phyloP scores from a whole-genome alignment of 495 filamentous ascomycete genomes.

The Penicillium ucsense region DNA sequence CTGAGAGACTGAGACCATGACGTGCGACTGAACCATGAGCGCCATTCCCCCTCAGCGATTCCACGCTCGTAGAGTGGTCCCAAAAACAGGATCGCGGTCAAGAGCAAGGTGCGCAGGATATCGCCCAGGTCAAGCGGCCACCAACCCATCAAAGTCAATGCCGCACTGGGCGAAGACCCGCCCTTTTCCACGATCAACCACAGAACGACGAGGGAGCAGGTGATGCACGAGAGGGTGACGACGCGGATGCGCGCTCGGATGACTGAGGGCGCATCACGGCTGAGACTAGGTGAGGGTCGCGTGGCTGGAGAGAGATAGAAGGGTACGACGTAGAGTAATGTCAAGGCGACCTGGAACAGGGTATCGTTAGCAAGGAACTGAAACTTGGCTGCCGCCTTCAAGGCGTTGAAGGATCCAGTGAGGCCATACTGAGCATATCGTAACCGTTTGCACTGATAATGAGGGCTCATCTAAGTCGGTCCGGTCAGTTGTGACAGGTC shows the following conservation, averaged over 20 bases:
- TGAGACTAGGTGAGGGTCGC: slow-evolving; percentile 69
- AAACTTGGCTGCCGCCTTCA: no score
- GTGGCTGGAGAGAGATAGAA: slow-evolving; percentile 78
- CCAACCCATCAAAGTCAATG: slow-evolving; percentile 59
- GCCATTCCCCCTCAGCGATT: slow-evolving; percentile 62
- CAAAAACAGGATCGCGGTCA: slow-evolving; percentile 72
- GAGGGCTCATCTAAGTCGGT: slow-evolving; percentile 32
- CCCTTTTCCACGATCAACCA: slow-evolving; percentile 45
- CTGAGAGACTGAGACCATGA: slow-evolving; percentile 38
- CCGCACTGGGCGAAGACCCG: slow-evolving; percentile 35
- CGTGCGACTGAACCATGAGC: slow-evolving; percentile 44
- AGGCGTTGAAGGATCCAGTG: no score
- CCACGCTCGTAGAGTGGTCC: slow-evolving; percentile 76
- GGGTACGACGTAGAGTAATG: slow-evolving; percentile 77
- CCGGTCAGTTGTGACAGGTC: slow-evolving; percentile 8
- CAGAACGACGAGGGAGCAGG: slow-evolving; percentile 50
- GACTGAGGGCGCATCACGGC: slow-evolving; percentile 80
- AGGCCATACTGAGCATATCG: slow-evolving; percentile 38
- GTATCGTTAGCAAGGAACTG: background rate
- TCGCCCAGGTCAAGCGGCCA: slow-evolving; percentile 62
- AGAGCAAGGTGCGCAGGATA: slow-evolving; percentile 42
- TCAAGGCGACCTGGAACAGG: slow-evolving; percentile 54
- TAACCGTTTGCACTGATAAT: slow-evolving; percentile 38
- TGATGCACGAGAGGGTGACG: slow-evolving; percentile 60
- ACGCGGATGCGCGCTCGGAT: slow-evolving; percentile 78